Evolutionary conservation across 208 protist genomes (phyloP), one percentile per base, ranked within the genome.

Genomic region (Leishmania major): DNA sequence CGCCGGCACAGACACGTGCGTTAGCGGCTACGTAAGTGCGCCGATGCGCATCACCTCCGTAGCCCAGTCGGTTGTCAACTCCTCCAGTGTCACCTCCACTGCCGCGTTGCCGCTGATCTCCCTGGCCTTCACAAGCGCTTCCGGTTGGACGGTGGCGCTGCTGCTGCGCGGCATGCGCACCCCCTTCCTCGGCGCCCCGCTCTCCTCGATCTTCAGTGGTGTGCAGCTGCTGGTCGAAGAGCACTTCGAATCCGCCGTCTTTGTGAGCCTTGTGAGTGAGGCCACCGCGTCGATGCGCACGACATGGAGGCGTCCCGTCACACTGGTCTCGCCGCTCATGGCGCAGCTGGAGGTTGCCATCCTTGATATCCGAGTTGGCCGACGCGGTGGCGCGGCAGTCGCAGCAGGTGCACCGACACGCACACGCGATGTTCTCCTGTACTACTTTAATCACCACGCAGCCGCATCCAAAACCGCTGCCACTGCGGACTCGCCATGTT

Each of bases 71-170:
- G 10, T 37, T 31, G 69, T 2, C n/a, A 59, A 28, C 15, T 31
- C 28, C 28, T 57, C 51, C 51, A 43, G 51, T 51, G 43, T 28
- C 72, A 43, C 59, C 17, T 43, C 51, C 62, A 57, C 43, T 40
- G 66, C 60, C 37, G 45, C 17, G 47, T 45, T 11, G 25, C 75
- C 75, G 19, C 64, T 64, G 67, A 57, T 94, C 37, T 83, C 83
- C 10, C 60, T 91, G 55, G 84, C 86, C 69, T 80, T 92, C 76
- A 83, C 84, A 55, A 88, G 84, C 45, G 74, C 75, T 25, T 69
- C 71, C 6, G 92, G 91, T 1, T 96, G 92, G 92, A 89, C 86
- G 22, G 80, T 96, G 35, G 81, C 85, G 64, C 60, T 93, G 53
- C 77, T 83, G 28, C 83, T 93, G 40, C 85, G 88, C 69, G 79